phyloP scores from a whole-genome alignment of 768 basidiomycete genomes.

The Daedaleopsis sinensis region DNA sequence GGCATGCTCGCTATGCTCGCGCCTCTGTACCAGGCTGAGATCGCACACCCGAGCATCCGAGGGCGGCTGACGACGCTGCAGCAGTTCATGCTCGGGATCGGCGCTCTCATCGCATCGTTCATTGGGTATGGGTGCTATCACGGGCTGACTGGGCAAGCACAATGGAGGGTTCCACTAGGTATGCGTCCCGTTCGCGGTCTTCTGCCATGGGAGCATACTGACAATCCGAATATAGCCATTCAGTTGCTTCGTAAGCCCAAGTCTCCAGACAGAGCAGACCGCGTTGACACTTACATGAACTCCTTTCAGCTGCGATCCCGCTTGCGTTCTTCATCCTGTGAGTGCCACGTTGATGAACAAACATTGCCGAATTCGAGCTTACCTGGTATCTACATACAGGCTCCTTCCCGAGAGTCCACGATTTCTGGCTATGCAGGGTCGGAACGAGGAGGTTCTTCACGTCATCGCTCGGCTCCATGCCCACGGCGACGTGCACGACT shows the following conservation, averaged over 20 bases:
- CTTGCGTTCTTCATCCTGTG: constrained; percentile 48
- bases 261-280: too few relatives aligned
- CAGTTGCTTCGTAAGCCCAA: constrained; percentile 23
- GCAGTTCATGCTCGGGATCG: constrained; percentile 52
- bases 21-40: constrained; percentile 61
- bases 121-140: constrained; percentile 29
- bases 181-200: not conserved
- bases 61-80: constrained; percentile 56
- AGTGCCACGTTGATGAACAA: constrained; percentile 11
- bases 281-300: too few relatives aligned
- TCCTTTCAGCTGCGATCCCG: constrained; percentile 20
- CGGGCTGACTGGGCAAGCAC: constrained; percentile 31
- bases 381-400: constrained; percentile 21
- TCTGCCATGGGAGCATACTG: not conserved
- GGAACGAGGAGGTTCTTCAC: constrained; percentile 45
- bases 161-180: constrained; percentile 58
- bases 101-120: constrained; percentile 52
- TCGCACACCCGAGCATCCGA: constrained; percentile 59
- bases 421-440: constrained; percentile 56
- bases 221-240: constrained; percentile 9
- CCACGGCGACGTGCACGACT: constrained; percentile 47
- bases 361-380: not conserved
- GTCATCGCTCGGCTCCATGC: constrained; percentile 56
- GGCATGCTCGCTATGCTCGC: constrained; percentile 54
- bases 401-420: constrained; percentile 41